Base-by-base conservation (phyloP, 2,329 filamentous ascomycete genomes). In the Apiospora koreana region DNA sequence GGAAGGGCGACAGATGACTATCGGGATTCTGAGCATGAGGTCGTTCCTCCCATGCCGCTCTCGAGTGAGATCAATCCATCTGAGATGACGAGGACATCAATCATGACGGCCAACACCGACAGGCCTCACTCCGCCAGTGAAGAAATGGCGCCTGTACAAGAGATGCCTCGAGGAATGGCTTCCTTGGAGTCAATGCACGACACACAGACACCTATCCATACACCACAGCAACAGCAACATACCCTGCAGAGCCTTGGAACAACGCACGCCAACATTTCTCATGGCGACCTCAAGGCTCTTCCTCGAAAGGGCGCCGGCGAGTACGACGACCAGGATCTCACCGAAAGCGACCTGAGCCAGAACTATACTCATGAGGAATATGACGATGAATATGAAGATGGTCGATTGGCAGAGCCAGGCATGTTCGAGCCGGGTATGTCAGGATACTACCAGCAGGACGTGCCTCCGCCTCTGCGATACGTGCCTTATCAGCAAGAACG, bases 1-100 rank as follows among this genome's bases (percentile, higher is more conserved):
- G 79, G 85, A 12, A 81, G 80, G 65, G 83, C 84, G 71, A 78
- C 79, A 0, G 86, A 88, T 16, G 86, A 86, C 14, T 85, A 86
- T 48, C 87, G 87, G 7, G 84, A 87, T 38, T 77, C 74, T 2
- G 83, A 88, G 71, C 86, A 89, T 68, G 84, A 90, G 66, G 88
- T 93, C 12, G 80, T 82, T 6, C 92, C 94, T 8, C 93, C 93
- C 7, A 94, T 98, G 92, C 95, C 95, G 2, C 86, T 97, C 72
- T 92, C 93, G 80, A 97, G 95, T 80, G 93, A 94, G 69, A 89
- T 97, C 70, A 92, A 93, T 74, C 89, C 93, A 54, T 97, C 95
- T 0, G 95, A 98, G 68, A 81, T 98, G 69, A 98, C 95, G 0
- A 88, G 95, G 75, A 92, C 92, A 21, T 98, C 95, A 0, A 93